Percentiles rank a stretch among this genome's conserved stretches.
These are phyloP conservation scores for Diplodia seriata DNA, from an alignment of 2,329 filamentous ascomycete genomes.

Conservation along the genomic window DNA sequence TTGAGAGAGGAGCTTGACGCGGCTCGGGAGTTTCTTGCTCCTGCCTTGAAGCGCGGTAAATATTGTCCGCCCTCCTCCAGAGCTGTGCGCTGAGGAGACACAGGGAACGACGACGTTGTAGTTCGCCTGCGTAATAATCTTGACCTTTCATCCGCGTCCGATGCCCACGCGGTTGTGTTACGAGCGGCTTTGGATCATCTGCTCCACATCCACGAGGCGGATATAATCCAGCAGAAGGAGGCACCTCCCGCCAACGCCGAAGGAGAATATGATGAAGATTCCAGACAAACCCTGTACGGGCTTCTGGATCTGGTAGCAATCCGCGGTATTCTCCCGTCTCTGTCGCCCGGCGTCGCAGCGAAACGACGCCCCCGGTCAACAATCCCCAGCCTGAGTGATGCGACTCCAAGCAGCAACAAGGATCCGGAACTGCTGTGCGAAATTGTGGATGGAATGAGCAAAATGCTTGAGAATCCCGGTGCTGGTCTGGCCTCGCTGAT, in stretches of 20 bases:
- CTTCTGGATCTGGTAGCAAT: constrained; percentile 47
- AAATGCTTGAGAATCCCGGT: constrained; percentile 11
- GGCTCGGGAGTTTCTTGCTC: constrained; percentile 34
- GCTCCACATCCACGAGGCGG: constrained; percentile 45
- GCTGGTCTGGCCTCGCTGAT: constrained; percentile 47
- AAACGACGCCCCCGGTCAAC: constrained; percentile 46
- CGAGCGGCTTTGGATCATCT: constrained; percentile 42
- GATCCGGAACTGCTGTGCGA: constrained; percentile 15
- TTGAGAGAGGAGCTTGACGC: constrained; percentile 45
- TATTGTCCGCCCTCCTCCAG: constrained; percentile 3
- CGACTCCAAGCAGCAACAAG: background rate
- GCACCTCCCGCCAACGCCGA: constrained; percentile 36
- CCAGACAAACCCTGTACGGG: constrained; percentile 48
- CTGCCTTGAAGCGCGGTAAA: constrained; percentile 28
- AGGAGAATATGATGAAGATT: constrained; percentile 49
- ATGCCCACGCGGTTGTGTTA: background rate
- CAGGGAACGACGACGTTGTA: constrained; percentile 30
- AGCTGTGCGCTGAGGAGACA: constrained; percentile 21
- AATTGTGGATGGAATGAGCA: constrained; percentile 11
- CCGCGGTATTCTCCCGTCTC: constrained; percentile 45
- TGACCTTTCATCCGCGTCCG: background rate
- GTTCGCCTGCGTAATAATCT: constrained; percentile 8
- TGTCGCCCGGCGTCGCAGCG: constrained; percentile 45
- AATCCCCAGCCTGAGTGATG: constrained; percentile 35
- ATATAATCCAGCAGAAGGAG: constrained; percentile 37